Base-by-base conservation (phyloP, 208 protist genomes). In the Trypanosoma caninum region DNA sequence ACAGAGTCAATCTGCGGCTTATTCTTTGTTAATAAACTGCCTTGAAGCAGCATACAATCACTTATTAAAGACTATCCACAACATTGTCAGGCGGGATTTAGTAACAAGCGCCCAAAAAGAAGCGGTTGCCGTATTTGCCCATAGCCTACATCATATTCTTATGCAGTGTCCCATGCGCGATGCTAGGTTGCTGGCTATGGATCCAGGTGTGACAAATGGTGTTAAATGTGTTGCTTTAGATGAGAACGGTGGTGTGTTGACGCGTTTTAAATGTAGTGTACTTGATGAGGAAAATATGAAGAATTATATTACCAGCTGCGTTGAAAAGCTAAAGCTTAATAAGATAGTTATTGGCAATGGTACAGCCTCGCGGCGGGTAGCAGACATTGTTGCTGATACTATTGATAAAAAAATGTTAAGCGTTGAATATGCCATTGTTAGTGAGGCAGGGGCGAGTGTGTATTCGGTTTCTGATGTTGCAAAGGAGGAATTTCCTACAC, bases 271-370 rank as follows among this genome's bases (percentile, higher is more conserved):
- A 40, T 91, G 83, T 70, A 77, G 54, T 30, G 42, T 94, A 18
- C 70, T 80, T 68, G 77, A 91, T 27, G 70, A 81, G 63, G 57
- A 33, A 33, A 53, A 65, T 28, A 90, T 94, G 82, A 79, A 72
- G n/a, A 61, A 68, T 44, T 78, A 78, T 64, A 60, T 95, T 34
- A 65, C 46, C 25, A 58, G 80, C 60, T 72, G 72, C 34, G 69
- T 91, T n/a, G 60, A 79, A 63, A 38, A 55, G 48, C 41, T 65
- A 25, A 55, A 55, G 10, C 51, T 94, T 22, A 91, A 91, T 68
- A 86, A 88, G 50, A 80, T 94, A 50, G 84, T 91, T 56, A 90
- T 93, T 58, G 86, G 87, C 38, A 93, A 93, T 72, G 86, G 85
- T 46, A 91, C 80, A n/a, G 86, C 84, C 2, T 92, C 84, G 18